These are phyloP conservation scores for Castanea crenata DNA, from an alignment of 306 rosid species.

Conservation along the genomic window DNA sequence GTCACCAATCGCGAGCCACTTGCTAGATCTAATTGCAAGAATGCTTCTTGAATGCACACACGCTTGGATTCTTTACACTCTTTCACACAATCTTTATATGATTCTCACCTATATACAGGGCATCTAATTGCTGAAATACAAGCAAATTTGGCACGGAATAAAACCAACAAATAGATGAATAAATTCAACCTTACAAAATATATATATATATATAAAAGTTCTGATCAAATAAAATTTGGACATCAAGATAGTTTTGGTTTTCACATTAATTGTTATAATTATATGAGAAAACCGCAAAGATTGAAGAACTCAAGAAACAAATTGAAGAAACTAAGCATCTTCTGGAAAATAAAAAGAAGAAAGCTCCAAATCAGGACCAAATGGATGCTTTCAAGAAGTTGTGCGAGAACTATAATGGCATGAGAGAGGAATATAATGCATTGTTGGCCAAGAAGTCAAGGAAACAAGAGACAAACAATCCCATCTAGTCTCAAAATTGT, in stretches of 20 bases:
- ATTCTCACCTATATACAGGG: too few relatives aligned
- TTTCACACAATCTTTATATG: too few relatives aligned
- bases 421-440: slow-evolving; percentile 50
- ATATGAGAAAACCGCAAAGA: not conserved
- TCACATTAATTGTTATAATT: not conserved
- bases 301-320: slow-evolving; percentile 46
- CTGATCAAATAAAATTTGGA: not conserved
- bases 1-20: too few relatives aligned
- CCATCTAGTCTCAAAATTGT: not conserved
- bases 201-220: not conserved
- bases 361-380: slow-evolving; percentile 24
- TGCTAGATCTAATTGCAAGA: too few relatives aligned
- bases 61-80: too few relatives aligned
- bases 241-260: not conserved
- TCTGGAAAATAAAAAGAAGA: slow-evolving; percentile 37
- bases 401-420: slow-evolving; percentile 32
- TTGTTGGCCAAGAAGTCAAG: slow-evolving; percentile 28
- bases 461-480: slow-evolving; percentile 12
- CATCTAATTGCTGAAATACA: too few relatives aligned
- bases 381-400: slow-evolving; percentile 34
- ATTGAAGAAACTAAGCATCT: slow-evolving; percentile 35
- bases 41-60: too few relatives aligned
- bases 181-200: too few relatives aligned
- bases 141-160: too few relatives aligned
- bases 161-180: too few relatives aligned